A percentile compares a stretch with the other conserved stretches of the same genome.
Conservation (phyloP, 169 alveolate genomes). For the Eimeria acervulina region DNA sequence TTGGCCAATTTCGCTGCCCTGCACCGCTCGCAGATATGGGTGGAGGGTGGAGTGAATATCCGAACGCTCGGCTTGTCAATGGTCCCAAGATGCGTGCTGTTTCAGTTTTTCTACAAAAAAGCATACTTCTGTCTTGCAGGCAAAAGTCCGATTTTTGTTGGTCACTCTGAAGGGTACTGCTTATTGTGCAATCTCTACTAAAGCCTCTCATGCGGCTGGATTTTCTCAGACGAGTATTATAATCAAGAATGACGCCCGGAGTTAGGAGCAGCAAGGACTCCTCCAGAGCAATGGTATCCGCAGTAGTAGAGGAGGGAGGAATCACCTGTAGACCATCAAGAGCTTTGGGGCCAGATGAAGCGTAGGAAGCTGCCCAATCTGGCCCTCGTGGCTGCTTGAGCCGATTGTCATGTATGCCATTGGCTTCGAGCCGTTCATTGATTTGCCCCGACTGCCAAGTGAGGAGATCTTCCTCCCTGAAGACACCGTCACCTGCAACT, state of each 20-base stretch:
- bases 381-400: constrained; percentile 56
- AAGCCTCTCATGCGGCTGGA: not conserved
- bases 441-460: constrained; percentile 73
- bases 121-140: not conserved
- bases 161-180: not conserved
- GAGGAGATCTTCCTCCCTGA: constrained; percentile 72
- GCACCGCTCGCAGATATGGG: not conserved
- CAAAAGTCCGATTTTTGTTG: not conserved
- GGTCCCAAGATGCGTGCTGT: not conserved
- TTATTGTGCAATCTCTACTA: not conserved
- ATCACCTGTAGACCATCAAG: constrained; percentile 42
- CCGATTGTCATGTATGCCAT: constrained; percentile 44
- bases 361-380: constrained; percentile 72
- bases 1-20: constrained; percentile 8
- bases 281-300: not conserved
- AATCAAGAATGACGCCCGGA: not conserved
- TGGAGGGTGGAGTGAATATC: not conserved
- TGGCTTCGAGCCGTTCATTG: constrained; percentile 63
- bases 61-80: not conserved
- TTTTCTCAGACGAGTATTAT: not conserved
- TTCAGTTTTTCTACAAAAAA: not conserved
- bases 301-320: not conserved
- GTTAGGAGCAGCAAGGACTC: not conserved
- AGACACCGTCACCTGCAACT: not conserved
- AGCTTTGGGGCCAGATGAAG: constrained; percentile 45